Evolutionary conservation across 2,329 filamentous ascomycete genomes (phyloP).

Genomic region (Bipolaris gigantea): DNA sequence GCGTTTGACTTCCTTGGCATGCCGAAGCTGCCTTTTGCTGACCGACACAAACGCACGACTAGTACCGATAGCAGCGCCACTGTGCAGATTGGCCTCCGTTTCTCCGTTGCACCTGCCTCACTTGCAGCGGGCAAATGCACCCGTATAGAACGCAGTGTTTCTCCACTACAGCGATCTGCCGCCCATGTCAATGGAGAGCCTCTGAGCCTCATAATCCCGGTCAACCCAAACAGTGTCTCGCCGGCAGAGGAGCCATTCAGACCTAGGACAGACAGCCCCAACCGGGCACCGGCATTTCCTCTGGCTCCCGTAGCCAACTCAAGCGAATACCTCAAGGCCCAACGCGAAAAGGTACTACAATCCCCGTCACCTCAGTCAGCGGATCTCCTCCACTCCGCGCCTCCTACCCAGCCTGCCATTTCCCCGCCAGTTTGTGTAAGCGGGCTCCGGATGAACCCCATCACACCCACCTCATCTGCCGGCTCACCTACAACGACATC

Average conservation of each 20-base stretch:
- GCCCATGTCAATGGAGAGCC: conserved; percentile 33
- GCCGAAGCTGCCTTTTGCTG: conserved; percentile 45
- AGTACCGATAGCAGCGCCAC: conserved; percentile 68
- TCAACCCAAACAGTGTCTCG: conserved; percentile 20
- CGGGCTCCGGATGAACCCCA: conserved; percentile 42
- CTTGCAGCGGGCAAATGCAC: conserved; percentile 40
- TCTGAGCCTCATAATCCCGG: conserved; percentile 38
- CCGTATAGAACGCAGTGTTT: conserved; percentile 19
- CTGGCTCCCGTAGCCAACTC: conserved; percentile 32
- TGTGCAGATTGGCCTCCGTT: conserved; percentile 70
- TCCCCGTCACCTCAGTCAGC: conserved; percentile 27
- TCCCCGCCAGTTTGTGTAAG: conserved; percentile 23
- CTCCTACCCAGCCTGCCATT: conserved; percentile 11
- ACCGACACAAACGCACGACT: conserved; percentile 56
- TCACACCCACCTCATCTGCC: conserved; percentile 28
- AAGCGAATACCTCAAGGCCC: conserved; percentile 37
- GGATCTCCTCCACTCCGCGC: conserved; percentile 6
- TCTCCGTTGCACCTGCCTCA: conserved; percentile 55
- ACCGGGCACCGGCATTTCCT: conserved; percentile 30
- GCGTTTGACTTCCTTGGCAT: conserved; percentile 43
- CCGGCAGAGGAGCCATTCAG: conserved; percentile 20
- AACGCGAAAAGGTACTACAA: conserved; percentile 41
- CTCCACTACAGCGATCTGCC: conserved; percentile 27
- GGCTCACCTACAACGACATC: conserved; percentile 23
- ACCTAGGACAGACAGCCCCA: conserved; percentile 23